Evolutionary conservation across 306 rosid species (phyloP).

Genomic region (Vigna angularis): DNA sequence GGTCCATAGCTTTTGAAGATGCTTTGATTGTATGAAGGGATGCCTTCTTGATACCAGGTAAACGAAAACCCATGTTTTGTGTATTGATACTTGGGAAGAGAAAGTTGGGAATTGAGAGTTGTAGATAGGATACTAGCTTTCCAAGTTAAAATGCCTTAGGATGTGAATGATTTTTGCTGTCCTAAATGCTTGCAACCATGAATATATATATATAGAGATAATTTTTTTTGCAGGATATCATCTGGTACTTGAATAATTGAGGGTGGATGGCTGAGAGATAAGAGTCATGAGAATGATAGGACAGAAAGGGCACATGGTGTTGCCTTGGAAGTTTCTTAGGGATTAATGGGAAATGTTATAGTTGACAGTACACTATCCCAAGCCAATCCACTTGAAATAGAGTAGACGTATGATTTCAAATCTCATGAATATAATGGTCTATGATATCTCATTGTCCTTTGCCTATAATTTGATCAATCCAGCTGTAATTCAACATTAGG

Average conservation of each 20-base stretch:
- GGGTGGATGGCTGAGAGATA: neutral
- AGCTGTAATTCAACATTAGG: neutral
- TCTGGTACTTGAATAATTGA: neutral
- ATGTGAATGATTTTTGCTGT: slow-evolving; percentile 5
- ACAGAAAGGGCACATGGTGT: neutral
- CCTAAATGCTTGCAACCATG: neutral
- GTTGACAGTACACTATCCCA: neutral
- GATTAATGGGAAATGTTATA: neutral
- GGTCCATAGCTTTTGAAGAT: neutral
- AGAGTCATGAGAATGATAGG: neutral
- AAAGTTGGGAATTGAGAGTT: neutral
- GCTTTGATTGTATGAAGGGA: neutral
- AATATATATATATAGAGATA: neutral
- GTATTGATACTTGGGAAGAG: neutral
- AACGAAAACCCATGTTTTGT: slow-evolving; percentile 37
- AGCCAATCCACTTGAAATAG: neutral
- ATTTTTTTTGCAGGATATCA: neutral
- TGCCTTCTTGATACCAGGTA: slow-evolving; percentile 21
- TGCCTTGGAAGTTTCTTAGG: neutral
- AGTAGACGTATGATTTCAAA: neutral
- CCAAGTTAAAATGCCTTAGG: neutral
- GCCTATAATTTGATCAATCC: neutral
- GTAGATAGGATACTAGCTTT: neutral
- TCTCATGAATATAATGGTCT: neutral
- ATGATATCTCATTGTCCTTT: neutral